Base-by-base conservation (phyloP, 1,139 yeast genomes). In the Magnusiomyces fungicola region DNA sequence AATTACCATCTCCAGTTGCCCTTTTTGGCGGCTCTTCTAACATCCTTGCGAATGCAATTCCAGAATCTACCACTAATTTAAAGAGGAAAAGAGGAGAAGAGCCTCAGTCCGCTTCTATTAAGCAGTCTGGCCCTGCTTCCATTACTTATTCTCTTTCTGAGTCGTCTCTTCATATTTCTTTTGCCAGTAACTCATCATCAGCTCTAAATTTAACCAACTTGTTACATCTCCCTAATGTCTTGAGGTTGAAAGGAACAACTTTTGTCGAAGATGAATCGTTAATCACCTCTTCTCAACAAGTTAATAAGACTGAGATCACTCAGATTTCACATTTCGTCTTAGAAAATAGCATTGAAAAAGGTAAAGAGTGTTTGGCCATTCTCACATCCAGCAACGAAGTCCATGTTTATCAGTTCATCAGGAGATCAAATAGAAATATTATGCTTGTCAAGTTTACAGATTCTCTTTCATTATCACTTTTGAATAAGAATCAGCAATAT, bases 321-420 rank as follows among this genome's bases (percentile, higher is more conserved):
- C 41, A 38, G 14, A 38, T 38, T 38, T 38, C 41, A 22, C 41
- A 38, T 38, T 38, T 38, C 14, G 25, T 23, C 16, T 21, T 38
- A 4, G 25, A 38, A 38, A 38, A 38, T 12, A 21, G 18, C 22
- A 29, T 29, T 16, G 44, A 30, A 25, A 23, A 41, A 16, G n/a
- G 25, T 18, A 71, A 76, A 48, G 90, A 86, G 57, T 81, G 80
- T 62, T 64, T 89, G 53, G 73, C 89, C 0, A 70, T 87, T 5
- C 69, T 88, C 46, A 87, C 95, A 0, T 76, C 81, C 61, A 90
- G 92, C 49, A 94, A 94, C 58, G 95, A 88, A 63, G 69, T 87
- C 1, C 70, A 80, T 43, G 69, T 84, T 54, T 88, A 72, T 71
- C 55, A 80, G 75, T 60, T 63, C 9, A 7, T 41, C 5, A 10